Evolutionary conservation across 257 asterid species (phyloP), one percentile per base, ranked within the genome.

Genomic region (Coffea eugenioides): DNA sequence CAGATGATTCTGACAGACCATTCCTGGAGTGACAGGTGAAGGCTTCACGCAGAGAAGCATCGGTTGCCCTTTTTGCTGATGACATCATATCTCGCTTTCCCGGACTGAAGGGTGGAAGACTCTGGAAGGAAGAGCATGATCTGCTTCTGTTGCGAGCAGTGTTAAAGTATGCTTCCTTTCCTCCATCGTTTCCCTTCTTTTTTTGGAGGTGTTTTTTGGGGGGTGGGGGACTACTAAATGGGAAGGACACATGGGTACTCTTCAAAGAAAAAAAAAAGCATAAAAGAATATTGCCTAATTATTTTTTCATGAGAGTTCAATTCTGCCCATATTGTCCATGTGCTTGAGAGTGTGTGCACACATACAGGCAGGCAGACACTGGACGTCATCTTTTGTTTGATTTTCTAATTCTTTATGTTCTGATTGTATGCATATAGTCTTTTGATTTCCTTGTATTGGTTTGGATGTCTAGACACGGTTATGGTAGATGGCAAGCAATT

Each of bases 401-500:
- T 8, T 56, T 16, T 43, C 27, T 67, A n/a, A 14, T 13, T 15
- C 13, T 68, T 9, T 21, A 34, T 59, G 36, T 48, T 66, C 43
- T 16, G 39, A 77, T 77, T 75, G 54, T 45, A 8, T 74, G 1
- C 16, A 36, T 74, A 34, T 36, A 34, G 67, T 18, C 36, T 65
- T 25, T 36, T 80, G 78, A 72, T 83, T 45, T 77, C 45, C 61
- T 84, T 84, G 69, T 72, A 57, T 71, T 65, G 79, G 52, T 80
- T 69, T 81, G 81, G 82, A 81, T 80, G 62, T 84, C 75, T 80
- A 94, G 99, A 82, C 99, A 96, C 88, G 99, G 99, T 71, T 96
- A 93, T 80, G 99, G 98, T 81, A 92, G 97, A 91, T 96, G 99
- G 99, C 99, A 96, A 90, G 90, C 98, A 66, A 89, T 96, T 82